Base-by-base conservation (phyloP, 108 stramenopile genomes). In the Fistulifera pelliculosa region DNA sequence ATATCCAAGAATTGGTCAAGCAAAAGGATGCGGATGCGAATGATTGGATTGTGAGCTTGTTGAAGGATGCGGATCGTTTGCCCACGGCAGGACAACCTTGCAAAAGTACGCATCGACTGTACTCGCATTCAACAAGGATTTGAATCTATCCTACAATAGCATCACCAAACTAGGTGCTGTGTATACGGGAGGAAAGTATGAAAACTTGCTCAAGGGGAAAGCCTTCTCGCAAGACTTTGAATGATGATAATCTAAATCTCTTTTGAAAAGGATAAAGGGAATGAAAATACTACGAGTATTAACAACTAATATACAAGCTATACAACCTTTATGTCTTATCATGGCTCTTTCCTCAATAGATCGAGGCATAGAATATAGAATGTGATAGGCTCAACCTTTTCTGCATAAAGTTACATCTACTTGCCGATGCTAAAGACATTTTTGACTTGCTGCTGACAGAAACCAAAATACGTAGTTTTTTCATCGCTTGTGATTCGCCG, bases 101-200 rank as follows among this genome's bases (percentile, higher is more conserved):
- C 59, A 64, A 21, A 91, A 87, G 61, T 92, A 92, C 47, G 83
- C 83, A 47, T 54, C 54, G 7, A 78, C 79, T 52, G 76, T 82
- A 19, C 56, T 92, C 22, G 52, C 63, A 25, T 92, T 77, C 66
- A 67, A 67, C 44, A 87, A 92, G 71, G 90, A 92, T 73, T 69
- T 92, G 44, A 62, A 56, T 41, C 60, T 76, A 27, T 76, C 85
- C 13, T 85, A 77, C 66, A 87, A 91, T 55, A 44, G 77, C n/a
- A 47, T 87, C 27, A 91, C 90, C n/a, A 81, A 84, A 53, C 62
- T 87, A 43, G 90, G 90, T 25, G 83, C 70, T 5, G 83, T 87
- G 49, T 91, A 71, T 56, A 91, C 90, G 0, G 90, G 90, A 31
- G 90, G 90, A 22, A 91, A 87, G 60, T 91, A 91, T 62, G 90